Conservation (phyloP, 108 stramenopile species). For the Cafeteria roenbergensis region DNA sequence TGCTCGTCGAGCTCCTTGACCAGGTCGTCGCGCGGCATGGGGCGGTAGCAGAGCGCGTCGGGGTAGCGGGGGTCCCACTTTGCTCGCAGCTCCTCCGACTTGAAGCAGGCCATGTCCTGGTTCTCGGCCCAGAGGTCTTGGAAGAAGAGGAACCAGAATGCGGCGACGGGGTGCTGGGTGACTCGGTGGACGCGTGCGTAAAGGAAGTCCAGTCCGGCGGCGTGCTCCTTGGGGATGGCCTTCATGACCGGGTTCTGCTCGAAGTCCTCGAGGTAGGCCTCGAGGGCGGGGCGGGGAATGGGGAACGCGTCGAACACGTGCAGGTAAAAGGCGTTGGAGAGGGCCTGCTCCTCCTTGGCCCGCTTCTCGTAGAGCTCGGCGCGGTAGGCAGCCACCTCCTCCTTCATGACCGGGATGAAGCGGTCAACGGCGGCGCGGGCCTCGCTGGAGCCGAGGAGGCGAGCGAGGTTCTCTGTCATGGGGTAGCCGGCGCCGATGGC, state of each 20-base stretch:
- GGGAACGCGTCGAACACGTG: conserved; percentile 1
- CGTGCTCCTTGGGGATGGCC: neutral
- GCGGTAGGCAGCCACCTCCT: neutral
- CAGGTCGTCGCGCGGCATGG: neutral
- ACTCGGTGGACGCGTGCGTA: neutral
- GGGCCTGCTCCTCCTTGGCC: neutral
- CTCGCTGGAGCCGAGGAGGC: too few relatives aligned
- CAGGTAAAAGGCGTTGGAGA: neutral
- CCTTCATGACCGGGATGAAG: neutral
- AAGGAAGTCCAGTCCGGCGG: neutral
- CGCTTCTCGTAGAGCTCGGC: neutral
- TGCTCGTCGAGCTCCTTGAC: neutral
- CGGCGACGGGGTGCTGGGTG: neutral
- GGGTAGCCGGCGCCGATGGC: too few relatives aligned
- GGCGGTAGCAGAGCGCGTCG: neutral
- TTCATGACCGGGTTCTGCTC: neutral
- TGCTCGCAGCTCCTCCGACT: too few relatives aligned
- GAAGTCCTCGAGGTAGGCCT: neutral
- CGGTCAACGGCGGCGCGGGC: too few relatives aligned
- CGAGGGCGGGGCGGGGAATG: neutral
- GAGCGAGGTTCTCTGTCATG: too few relatives aligned
- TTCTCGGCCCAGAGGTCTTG: neutral
- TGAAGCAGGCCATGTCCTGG: neutral
- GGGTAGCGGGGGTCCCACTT: neutral
- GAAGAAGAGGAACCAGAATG: conserved; percentile 3